phyloP scores from a whole-genome alignment of 495 filamentous ascomycete genomes.

The Penicillium riverlandense region DNA sequence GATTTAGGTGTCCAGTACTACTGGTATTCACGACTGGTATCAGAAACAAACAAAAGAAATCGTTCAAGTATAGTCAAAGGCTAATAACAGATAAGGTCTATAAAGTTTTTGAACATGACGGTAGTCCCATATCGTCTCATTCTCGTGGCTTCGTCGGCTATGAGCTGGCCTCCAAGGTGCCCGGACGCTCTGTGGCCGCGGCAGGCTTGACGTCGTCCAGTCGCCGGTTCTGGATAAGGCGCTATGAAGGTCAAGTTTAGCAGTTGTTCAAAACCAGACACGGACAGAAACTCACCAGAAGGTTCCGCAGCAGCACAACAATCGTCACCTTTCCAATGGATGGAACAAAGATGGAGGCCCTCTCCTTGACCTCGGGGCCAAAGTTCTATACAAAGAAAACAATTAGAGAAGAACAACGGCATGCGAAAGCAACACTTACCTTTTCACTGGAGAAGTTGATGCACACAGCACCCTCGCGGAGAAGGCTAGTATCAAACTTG shows the following conservation, averaged over 20 bases:
- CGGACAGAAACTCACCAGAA: conserved; percentile 56
- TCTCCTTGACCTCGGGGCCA: conserved; percentile 76
- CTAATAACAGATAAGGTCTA: conserved; percentile 20
- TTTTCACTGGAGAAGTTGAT: conserved; percentile 96
- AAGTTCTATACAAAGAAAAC: conserved; percentile 59
- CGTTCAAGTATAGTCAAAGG: conserved; percentile 10
- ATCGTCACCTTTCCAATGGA: conserved; percentile 98
- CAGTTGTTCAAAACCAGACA: neutral
- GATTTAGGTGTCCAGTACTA: too few relatives aligned
- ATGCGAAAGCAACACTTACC: conserved; percentile 27
- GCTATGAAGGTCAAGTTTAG: conserved; percentile 17
- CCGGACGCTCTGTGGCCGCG: conserved; percentile 36
- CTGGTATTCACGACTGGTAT: neutral
- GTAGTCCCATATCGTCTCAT: neutral
- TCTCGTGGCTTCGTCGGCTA: conserved; percentile 4
- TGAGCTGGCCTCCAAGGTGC: conserved; percentile 31
- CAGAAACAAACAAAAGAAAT: neutral
- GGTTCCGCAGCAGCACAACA: conserved; percentile 79
- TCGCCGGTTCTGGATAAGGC: conserved; percentile 44
- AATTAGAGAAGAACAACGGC: neutral
- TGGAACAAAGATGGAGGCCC: conserved; percentile 93
- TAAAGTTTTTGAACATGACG: conserved; percentile 4
- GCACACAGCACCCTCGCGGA: conserved; percentile 87
- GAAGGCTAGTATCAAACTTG: conserved; percentile 76
- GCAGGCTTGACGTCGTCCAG: conserved; percentile 39